A percentile compares a stretch with the other conserved stretches of the same genome.
Conservation (phyloP, 768 basidiomycete genomes). For the Cantharellus anzutake region DNA sequence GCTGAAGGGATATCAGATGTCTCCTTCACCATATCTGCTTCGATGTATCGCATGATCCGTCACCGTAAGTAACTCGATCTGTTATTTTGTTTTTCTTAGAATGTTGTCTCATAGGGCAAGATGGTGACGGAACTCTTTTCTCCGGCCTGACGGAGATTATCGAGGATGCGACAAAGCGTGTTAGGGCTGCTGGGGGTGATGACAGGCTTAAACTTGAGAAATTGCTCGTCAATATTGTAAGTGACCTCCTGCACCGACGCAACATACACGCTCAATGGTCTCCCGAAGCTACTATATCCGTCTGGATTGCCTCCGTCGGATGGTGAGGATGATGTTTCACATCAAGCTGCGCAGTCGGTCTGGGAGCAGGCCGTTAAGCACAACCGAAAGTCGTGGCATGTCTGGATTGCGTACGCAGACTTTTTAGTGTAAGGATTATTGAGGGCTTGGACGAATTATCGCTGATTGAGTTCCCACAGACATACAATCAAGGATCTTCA, state of each 20-base stretch:
- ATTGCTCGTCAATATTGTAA: slow-evolving; percentile 54
- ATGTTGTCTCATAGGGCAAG: neutral
- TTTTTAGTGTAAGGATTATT: slow-evolving; percentile 38
- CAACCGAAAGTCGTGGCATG: slow-evolving; percentile 50
- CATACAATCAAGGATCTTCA: neutral
- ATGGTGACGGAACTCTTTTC: slow-evolving; percentile 15
- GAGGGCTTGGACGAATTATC: neutral
- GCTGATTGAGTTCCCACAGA: neutral
- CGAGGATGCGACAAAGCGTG: slow-evolving; percentile 42
- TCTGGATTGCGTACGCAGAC: slow-evolving; percentile 61
- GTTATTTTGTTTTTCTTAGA: neutral
- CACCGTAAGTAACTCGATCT: slow-evolving; percentile 23
- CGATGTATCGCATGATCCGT: slow-evolving; percentile 43
- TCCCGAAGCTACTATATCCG: neutral
- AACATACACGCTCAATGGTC: neutral
- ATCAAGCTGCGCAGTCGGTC: slow-evolving; percentile 16
- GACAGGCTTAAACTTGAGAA: slow-evolving; percentile 65
- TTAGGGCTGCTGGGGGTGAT: slow-evolving; percentile 50
- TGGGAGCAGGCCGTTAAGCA: slow-evolving; percentile 51
- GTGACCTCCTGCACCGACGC: slow-evolving; percentile 14
- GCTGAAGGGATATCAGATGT: slow-evolving; percentile 6
- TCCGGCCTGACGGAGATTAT: slow-evolving; percentile 35
- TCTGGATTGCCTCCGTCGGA: neutral
- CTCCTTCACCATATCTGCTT: slow-evolving; percentile 25
- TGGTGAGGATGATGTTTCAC: neutral